Evolutionary conservation across 495 filamentous ascomycete genomes (phyloP).

Genomic region (Daldinia decipiens): DNA sequence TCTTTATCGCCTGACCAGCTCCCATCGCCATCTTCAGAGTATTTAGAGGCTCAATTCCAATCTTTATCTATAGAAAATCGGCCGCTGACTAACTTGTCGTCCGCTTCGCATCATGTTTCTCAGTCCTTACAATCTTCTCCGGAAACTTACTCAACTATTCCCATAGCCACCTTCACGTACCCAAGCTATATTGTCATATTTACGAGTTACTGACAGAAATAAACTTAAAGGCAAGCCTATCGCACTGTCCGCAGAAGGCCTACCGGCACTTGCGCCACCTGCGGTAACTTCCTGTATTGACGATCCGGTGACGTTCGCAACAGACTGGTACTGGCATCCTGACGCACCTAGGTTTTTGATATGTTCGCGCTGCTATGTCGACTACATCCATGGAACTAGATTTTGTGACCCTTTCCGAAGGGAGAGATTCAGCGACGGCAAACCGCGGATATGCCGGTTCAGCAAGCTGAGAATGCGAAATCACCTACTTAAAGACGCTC

Average conservation of each 20-base stretch:
- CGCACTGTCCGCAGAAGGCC: neutral
- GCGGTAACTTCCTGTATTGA: slow-evolving; percentile 38
- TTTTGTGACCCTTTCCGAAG: slow-evolving; percentile 15
- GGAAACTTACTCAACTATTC: neutral
- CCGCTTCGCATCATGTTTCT: neutral
- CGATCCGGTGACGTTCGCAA: slow-evolving; percentile 23
- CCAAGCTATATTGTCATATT: neutral
- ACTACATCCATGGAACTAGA: slow-evolving; percentile 35
- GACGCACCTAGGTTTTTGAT: slow-evolving; percentile 34
- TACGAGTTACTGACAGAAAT: slow-evolving; percentile 3
- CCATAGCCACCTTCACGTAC: neutral
- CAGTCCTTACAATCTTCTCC: neutral
- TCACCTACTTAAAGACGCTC: slow-evolving; percentile 15
- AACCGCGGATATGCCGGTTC: slow-evolving; percentile 32
- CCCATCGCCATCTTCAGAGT: neutral
- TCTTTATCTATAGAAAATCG: slow-evolving; percentile 7
- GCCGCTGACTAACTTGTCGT: neutral
- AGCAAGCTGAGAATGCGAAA: slow-evolving; percentile 37
- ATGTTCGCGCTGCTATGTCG: slow-evolving; percentile 47
- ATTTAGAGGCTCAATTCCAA: slow-evolving; percentile 13
- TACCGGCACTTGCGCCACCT: neutral
- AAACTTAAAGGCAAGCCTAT: neutral
- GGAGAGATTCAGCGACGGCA: slow-evolving; percentile 10
- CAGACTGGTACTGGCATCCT: slow-evolving; percentile 45
- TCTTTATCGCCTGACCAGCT: neutral